These are phyloP conservation scores for Leccinum pseudoinsigne DNA, from an alignment of 1,284 basidiomycete species.

Conservation along the genomic window DNA sequence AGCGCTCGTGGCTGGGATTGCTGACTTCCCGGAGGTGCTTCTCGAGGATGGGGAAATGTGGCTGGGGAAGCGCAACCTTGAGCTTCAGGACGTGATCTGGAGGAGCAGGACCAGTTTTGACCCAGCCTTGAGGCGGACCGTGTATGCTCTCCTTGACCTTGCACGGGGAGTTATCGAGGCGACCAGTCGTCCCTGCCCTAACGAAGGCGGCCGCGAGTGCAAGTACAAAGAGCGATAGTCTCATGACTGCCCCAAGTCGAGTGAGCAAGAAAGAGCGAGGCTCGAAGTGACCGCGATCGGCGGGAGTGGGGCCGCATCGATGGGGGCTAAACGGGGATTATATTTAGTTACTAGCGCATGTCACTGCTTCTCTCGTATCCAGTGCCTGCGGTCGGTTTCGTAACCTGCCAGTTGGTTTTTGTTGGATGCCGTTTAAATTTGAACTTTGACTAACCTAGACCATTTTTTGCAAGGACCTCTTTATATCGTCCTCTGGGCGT, in stretches of 20 bases:
- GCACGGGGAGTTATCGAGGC: not conserved
- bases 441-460: no score
- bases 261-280: not conserved
- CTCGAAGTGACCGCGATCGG: not conserved
- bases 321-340: not conserved
- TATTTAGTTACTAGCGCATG: not conserved
- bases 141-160: slow-evolving; percentile 26
- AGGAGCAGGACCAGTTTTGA: slow-evolving; percentile 10
- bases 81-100: slow-evolving; percentile 18
- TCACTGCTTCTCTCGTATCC: not conserved
- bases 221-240: slow-evolving; percentile 8
- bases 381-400: not conserved
- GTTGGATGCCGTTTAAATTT: no score
- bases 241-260: not conserved
- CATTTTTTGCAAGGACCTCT: no score
- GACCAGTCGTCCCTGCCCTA: slow-evolving; percentile 1
- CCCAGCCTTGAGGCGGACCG: slow-evolving; percentile 21
- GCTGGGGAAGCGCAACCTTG: slow-evolving; percentile 52
- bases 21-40: slow-evolving; percentile 66
- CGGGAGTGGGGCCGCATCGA: not conserved
- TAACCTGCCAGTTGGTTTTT: not conserved
- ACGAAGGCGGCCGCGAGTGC: slow-evolving; percentile 4
- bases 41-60: slow-evolving; percentile 61
- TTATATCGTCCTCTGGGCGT: no score
- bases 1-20: slow-evolving; percentile 58